Base-by-base conservation (phyloP, 2,329 filamentous ascomycete genomes). In the Diplodia sapinea region DNA sequence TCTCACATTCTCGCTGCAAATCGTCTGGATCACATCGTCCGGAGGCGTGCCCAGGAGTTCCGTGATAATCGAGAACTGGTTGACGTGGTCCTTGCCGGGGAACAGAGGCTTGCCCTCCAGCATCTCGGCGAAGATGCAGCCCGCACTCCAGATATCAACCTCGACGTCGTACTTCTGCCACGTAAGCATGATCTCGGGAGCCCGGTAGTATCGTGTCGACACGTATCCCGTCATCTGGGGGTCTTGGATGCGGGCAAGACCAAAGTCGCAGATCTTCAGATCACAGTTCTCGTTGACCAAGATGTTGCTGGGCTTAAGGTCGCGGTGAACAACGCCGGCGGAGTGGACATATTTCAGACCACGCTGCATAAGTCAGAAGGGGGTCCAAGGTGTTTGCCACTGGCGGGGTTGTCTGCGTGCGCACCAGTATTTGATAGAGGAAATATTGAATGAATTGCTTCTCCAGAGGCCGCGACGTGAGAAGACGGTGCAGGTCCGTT, bases 361-460 rank as follows among this genome's bases (percentile, higher is more conserved):
- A 75, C 95, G 93, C 94, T 97, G 74, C 68, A 26, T 7, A 17
- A 59, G 69, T 78, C 68, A 79, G 78, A 43, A 62, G 2, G 4
- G 49, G 11, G 23, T 31, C 65, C 51, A 13, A n/a, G 47, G 50
- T 13, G 47, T 38, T 57, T 47, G 64, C 40, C 38, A 72, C 15
- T 13, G 2, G 36, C 6, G 51, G 54, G 23, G 20, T 4, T 23
- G 65, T 26, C 9, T 61, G 47, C n/a, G 17, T 69, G 79, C 90
- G 75, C 83, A 97, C 94, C 85, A 98, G 88, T 76, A 99, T 99
- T 82, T 99, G 95, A 82, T 99, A 99, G 69, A 99, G 87, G 80
- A 99, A 99, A 83, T 99, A 99, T 83, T 99, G 95, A 76, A 99
- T 98, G 81, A 99, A 99, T 81, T 99, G 95, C 84, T 97, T 98